Evolutionary conservation across 345 rosid species (phyloP).

Genomic region (Salix viminalis): DNA sequence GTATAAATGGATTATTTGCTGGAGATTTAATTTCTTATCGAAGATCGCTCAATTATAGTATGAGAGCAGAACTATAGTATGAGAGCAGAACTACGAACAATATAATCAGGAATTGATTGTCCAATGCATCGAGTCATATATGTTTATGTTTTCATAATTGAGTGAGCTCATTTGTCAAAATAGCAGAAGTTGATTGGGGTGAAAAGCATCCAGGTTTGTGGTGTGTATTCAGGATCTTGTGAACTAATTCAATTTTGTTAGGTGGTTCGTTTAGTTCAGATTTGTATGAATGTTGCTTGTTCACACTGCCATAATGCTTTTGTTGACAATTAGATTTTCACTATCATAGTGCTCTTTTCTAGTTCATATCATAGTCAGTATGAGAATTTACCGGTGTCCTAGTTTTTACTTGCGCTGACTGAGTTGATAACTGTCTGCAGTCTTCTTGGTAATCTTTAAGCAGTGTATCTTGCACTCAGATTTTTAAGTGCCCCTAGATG

Average conservation of each 20-base stretch:
- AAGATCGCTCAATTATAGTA: neutral
- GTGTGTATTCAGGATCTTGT: neutral
- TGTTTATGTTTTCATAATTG: neutral
- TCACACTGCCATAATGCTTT: neutral
- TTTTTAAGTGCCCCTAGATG: neutral
- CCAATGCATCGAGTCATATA: neutral
- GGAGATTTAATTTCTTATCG: neutral
- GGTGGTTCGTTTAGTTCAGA: neutral
- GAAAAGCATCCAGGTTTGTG: neutral
- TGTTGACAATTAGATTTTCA: neutral
- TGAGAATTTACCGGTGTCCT: neutral
- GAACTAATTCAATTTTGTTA: neutral
- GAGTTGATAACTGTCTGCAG: neutral
- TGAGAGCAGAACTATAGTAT: neutral
- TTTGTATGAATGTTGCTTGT: neutral
- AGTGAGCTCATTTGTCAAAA: neutral
- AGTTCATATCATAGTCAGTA: neutral
- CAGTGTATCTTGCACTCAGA: neutral
- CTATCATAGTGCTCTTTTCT: neutral
- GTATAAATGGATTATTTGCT: neutral
- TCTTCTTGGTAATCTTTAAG: neutral
- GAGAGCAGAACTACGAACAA: neutral
- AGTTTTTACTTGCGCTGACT: neutral
- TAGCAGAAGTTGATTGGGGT: neutral
- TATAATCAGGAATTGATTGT: neutral